Evolutionary conservation across 2,329 filamentous ascomycete genomes (phyloP), one percentile per base, ranked within the genome.

Genomic region (Purpureocillium takamizusanense): DNA sequence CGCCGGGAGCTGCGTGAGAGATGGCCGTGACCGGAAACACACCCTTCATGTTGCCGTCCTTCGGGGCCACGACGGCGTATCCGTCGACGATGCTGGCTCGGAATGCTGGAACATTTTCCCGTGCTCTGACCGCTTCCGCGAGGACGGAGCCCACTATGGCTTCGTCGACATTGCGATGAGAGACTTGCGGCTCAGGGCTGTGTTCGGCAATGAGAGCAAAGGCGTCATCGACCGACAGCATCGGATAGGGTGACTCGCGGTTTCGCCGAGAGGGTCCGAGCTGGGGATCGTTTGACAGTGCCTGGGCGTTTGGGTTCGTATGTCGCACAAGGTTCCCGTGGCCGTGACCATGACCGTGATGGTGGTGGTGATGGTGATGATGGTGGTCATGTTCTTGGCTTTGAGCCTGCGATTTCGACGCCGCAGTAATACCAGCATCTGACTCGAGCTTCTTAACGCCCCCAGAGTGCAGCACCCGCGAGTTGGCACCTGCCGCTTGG

Each of bases 61-160:
- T 63, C 38, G 74, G 72, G 6, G 78, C 81, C 29, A 89, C 78
- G 1, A 94, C 76, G 3, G 92, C 92, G 54, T 98, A 98, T 1
- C 92, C 92, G 58, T 98, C 92, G 1, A 98, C 92, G 31, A 95
- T 97, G 55, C 90, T 97, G 14, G 92, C 92, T 42, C 88, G 73
- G 62, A 94, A 98, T 0, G 90, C 92, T 1, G 92, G 92, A 0
- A 98, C 92, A 7, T 83, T 78, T 56, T 95, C 90, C 4, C 65
- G 64, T 0, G 92, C 87, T 30, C 69, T 75, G 17, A 98, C 81
- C 48, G 94, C 83, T 54, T 88, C 79, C 0, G 90, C 88, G 2
- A 98, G 67, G 1, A 97, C 81, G 8, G 74, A 77, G 7, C 87
- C 87, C 1, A 90, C 75, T 1, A 97, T 65, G 2, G 63, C 62